Percentiles rank a stretch among this genome's conserved stretches.
These are phyloP conservation scores for Hemerocallis citrina DNA, from an alignment of 106 monocot genomes.

Conservation along the genomic window DNA sequence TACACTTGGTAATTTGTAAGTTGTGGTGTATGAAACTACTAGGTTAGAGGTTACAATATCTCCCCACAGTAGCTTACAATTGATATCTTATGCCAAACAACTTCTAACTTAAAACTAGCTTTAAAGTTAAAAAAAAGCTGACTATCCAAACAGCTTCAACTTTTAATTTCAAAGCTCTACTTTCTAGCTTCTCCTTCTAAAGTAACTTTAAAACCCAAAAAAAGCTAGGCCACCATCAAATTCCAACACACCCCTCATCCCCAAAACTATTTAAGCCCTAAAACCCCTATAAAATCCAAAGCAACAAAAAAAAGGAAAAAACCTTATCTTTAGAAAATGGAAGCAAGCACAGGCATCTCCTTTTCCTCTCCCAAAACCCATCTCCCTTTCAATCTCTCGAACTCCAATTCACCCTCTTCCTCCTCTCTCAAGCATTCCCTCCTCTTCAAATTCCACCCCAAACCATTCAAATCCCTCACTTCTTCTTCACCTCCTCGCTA, in stretches of 20 bases:
- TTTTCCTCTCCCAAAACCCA: conserved; percentile 41
- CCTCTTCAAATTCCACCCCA: conserved; percentile 14
- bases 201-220: too few species aligned
- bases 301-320: neutral
- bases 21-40: too few species aligned
- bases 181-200: too few species aligned
- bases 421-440: conserved; percentile 8
- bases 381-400: conserved; percentile 23
- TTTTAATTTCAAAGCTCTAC: too few species aligned
- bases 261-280: neutral
- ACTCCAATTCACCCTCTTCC: conserved; percentile 17
- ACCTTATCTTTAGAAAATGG: conserved; percentile 14
- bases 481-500: conserved; percentile 2
- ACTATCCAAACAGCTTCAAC: too few species aligned
- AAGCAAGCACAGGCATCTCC: conserved; percentile 30
- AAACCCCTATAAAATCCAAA: conserved; percentile 12
- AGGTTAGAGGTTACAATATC: too few species aligned
- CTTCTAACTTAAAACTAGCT: too few species aligned
- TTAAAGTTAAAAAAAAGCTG: too few species aligned
- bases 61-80: too few species aligned
- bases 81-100: too few species aligned
- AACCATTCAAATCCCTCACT: conserved; percentile 10
- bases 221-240: too few species aligned
- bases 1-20: too few species aligned
- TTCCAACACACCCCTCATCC: neutral